Conservation (phyloP, 345 rosid genomes). For the Camelina neglecta region DNA sequence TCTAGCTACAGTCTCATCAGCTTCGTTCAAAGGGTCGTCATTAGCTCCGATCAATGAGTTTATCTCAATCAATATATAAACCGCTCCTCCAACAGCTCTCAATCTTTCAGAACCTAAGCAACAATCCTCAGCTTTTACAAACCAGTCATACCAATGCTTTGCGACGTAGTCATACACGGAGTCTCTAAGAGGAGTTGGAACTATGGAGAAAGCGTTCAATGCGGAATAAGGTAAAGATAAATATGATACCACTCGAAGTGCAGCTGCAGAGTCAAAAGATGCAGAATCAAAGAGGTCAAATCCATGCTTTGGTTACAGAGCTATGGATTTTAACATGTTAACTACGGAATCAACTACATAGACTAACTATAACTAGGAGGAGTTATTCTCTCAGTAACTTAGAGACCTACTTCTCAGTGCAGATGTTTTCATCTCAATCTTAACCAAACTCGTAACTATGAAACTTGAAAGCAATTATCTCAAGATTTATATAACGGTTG, state of each 20-base stretch:
- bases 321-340: not conserved
- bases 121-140: too few relatives aligned
- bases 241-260: conserved; percentile 70
- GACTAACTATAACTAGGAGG: not conserved
- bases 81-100: too few relatives aligned
- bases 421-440: conserved; percentile 4
- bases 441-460: not conserved
- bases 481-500: conserved; percentile 63
- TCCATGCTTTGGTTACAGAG: not conserved
- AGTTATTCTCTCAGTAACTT: not conserved
- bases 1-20: too few relatives aligned
- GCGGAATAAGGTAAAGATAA: conserved; percentile 81
- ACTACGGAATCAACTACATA: too few relatives aligned
- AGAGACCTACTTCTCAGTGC: not conserved
- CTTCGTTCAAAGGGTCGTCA: too few relatives aligned
- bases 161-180: too few relatives aligned
- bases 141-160: too few relatives aligned
- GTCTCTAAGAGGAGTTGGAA: too few relatives aligned
- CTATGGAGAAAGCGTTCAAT: conserved; percentile 51
- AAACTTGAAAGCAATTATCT: conserved; percentile 15
- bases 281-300: conserved; percentile 13
- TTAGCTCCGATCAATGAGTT: too few relatives aligned
- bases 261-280: conserved; percentile 61
- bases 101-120: too few relatives aligned
- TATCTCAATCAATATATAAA: too few relatives aligned